Evolutionary conservation across 352 stramenopile genomes (phyloP).

Genomic region (Elongisporangium senticosum): DNA sequence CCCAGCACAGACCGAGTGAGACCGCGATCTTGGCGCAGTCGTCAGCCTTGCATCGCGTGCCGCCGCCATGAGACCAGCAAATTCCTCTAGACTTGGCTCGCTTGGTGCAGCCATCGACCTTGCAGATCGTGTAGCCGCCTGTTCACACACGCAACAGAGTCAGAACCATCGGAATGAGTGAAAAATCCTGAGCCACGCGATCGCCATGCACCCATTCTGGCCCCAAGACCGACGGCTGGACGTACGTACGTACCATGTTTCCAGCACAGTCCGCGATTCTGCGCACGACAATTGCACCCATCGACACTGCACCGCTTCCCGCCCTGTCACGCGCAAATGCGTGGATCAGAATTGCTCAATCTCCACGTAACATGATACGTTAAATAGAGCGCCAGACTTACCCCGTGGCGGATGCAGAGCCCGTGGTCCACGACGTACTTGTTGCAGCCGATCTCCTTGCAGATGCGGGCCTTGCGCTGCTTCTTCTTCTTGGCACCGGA

Average conservation of each 20-base stretch:
- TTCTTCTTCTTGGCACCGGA: constrained; percentile 20
- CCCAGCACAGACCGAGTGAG: neutral
- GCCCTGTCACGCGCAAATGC: constrained; percentile 13
- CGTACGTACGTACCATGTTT: constrained; percentile 21
- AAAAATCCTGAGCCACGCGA: constrained; percentile 16
- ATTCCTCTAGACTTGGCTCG: constrained; percentile 79
- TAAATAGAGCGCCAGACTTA: constrained; percentile 3
- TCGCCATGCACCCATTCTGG: constrained; percentile 40
- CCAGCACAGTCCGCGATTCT: constrained; percentile 53
- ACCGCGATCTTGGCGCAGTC: constrained; percentile 18
- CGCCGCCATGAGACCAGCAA: constrained; percentile 82
- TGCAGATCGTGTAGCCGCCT: constrained; percentile 27
- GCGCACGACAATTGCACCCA: constrained; percentile 41
- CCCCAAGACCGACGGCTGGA: constrained; percentile 2
- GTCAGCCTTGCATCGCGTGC: constrained; percentile 68
- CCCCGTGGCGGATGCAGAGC: constrained; percentile 33
- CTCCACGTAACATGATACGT: constrained; percentile 5
- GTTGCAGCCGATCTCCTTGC: constrained; percentile 35
- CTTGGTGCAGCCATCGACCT: constrained; percentile 21
- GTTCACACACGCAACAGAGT: neutral
- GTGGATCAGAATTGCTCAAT: constrained; percentile 6
- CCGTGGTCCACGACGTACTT: constrained; percentile 56
- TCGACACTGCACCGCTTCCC: constrained; percentile 48
- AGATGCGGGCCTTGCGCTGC: constrained; percentile 40
- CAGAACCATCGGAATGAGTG: constrained; percentile 1